phyloP scores from a whole-genome alignment of 2,329 filamentous ascomycete species.

The Hypocreales sp. region DNA sequence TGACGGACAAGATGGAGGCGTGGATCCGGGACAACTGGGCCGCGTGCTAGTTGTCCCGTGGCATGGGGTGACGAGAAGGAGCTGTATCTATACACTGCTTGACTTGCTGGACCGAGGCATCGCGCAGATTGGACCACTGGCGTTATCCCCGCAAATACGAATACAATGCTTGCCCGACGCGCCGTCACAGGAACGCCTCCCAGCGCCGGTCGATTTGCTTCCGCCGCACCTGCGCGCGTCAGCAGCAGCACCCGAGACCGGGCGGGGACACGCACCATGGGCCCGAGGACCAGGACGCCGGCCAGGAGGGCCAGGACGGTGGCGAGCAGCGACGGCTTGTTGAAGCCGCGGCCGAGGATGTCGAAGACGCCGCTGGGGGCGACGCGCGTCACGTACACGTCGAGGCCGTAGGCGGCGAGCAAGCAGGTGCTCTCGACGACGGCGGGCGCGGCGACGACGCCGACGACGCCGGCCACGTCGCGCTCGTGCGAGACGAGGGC shows the following conservation, averaged over 20 bases:
- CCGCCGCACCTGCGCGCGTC: conserved; percentile 33
- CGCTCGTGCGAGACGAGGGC: conserved; percentile 68
- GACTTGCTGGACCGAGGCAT: no score
- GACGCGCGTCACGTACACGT: conserved; percentile 76
- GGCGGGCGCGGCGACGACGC: conserved; percentile 61
- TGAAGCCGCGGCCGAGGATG: conserved; percentile 83
- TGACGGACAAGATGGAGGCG: conserved; percentile 37
- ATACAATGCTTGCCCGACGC: no score
- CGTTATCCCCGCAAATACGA: no score
- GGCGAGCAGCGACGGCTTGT: conserved; percentile 68
- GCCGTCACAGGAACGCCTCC: conserved; percentile 25
- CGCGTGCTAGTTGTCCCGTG: conserved; percentile 31
- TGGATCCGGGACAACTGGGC: conserved; percentile 48
- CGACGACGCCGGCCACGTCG: conserved; percentile 60
- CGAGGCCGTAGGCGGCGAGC: conserved; percentile 74
- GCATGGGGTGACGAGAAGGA: no score
- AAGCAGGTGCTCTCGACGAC: conserved; percentile 84
- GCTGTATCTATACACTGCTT: no score
- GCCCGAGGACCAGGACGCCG: conserved; percentile 65
- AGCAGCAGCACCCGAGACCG: conserved; percentile 8
- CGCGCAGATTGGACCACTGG: no score
- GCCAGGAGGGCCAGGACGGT: conserved; percentile 69
- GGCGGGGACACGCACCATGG: conserved; percentile 52
- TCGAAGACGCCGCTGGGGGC: conserved; percentile 87
- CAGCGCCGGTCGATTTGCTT: conserved; percentile 56